Evolutionary conservation across 345 rosid genomes (phyloP).

Genomic region (Lagerstroemia speciosa): DNA sequence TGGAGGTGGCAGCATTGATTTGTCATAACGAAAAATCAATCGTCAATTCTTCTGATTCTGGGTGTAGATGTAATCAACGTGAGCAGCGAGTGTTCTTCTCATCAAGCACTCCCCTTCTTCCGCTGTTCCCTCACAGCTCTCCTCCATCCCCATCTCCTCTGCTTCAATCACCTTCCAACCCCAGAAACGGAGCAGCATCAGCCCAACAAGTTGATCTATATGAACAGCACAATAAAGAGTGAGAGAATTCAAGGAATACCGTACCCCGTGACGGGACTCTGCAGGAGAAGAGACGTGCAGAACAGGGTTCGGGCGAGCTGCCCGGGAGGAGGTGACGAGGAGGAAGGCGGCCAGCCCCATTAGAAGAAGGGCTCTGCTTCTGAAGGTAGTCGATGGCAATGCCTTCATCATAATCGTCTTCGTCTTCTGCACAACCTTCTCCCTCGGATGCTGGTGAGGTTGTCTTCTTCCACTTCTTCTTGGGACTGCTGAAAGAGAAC

Average conservation of each 20-base stretch:
- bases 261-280: not conserved
- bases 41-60: conserved; percentile 1
- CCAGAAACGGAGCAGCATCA: not conserved
- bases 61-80: conserved; percentile 15
- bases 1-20: not conserved
- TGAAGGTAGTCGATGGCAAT: not conserved
- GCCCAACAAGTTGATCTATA: not conserved
- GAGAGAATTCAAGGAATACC: not conserved
- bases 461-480: not conserved
- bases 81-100: conserved; percentile 15
- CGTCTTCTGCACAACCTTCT: not conserved
- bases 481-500: not conserved
- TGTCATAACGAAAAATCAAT: not conserved
- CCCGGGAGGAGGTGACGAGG: conserved; percentile 3
- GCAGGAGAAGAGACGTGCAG: not conserved
- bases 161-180: conserved; percentile 6
- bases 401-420: not conserved
- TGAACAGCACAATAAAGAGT: not conserved
- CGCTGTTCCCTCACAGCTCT: not conserved
- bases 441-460: not conserved
- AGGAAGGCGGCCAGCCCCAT: conserved; percentile 1
- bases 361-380: not conserved
- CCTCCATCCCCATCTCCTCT: conserved; percentile 1
- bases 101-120: conserved; percentile 14
- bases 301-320: not conserved